Conservation (phyloP, 345 rosid species). For the Crucihimalaya himalaica region DNA sequence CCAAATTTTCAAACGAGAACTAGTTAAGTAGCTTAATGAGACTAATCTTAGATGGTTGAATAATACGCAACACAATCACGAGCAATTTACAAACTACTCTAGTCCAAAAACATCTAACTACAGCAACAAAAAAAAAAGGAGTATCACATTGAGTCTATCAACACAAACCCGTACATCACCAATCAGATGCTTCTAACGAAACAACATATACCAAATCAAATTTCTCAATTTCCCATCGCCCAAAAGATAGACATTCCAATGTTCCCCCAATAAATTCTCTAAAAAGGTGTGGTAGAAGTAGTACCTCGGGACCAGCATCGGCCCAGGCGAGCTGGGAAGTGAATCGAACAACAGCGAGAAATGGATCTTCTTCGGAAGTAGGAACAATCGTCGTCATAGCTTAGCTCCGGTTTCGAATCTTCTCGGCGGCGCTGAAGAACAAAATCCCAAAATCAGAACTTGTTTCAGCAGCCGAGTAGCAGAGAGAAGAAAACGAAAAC, state of each 20-base stretch:
- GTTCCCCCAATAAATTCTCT: neutral
- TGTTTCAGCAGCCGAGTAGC: conserved; percentile 41
- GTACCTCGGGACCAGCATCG: conserved; percentile 96
- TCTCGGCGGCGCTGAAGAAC: conserved; percentile 38
- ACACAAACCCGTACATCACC: neutral
- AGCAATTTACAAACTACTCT: neutral
- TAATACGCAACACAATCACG: neutral
- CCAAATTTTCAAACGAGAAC: neutral
- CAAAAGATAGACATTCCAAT: neutral
- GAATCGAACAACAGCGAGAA: conserved; percentile 86
- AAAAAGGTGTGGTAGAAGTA: neutral
- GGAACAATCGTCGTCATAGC: conserved; percentile 88
- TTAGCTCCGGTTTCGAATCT: conserved; percentile 22
- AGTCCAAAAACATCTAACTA: conserved; percentile 7
- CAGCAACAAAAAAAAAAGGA: neutral
- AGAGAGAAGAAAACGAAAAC: conserved; percentile 30
- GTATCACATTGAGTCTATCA: neutral
- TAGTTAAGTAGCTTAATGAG: neutral
- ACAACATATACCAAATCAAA: neutral
- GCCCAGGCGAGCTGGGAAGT: conserved; percentile 96
- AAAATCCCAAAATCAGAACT: neutral
- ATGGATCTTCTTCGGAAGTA: conserved; percentile 92
- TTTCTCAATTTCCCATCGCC: neutral
- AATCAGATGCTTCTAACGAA: conserved; percentile 5
- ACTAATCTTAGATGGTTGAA: conserved; percentile 1